Evolutionary conservation across 2,329 filamentous ascomycete species (phyloP), one percentile per base, ranked within the genome.

Genomic region (Penicillium sp.): DNA sequence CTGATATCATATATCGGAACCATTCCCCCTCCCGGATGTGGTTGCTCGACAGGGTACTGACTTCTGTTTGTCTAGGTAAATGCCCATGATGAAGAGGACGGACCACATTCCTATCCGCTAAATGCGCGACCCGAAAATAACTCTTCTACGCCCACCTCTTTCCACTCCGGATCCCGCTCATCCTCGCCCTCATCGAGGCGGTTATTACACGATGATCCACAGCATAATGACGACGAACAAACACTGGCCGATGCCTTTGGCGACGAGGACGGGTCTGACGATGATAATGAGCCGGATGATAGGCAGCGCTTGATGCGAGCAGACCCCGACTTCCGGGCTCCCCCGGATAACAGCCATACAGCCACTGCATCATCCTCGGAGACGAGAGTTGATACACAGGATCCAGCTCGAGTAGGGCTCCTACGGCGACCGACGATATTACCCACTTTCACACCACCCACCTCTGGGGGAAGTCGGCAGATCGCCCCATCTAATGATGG

Each of bases 181-280:
- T 91, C 91, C 1, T 92, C 89, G 34, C 82, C 81, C 30, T 73
- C 78, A 18, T 77, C 79, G 42, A 75, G 77, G 57, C 80, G 78
- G 51, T 76, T 76, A 76, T 79, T 79, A 72, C 78, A 80, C 47
- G 73, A 79, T 55, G 79, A 82, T 61, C 78, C 79, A 36, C 72
- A 78, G 53, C 69, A 72, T 51, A 76, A 74, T 62, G 78, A 83
- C 55, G 88, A 91, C 57, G 86, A 96, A 66, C 81, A 88, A 58
- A 87, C 90, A n/a, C 82, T 99, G 13, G 90, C 90, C 64, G 93
- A 97, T 70, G 91, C 94, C 0, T 99, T 99, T 72, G 93, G 91
- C 70, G 85, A 88, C 67, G 89, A 88, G 62, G 88, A 87, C 58
- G 90, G 88, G 57, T 81, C 79, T 34, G 88, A 88, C 59, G 86